Base-by-base conservation (phyloP, 23 red algal genomes). In the Porphyridium purpureum region DNA sequence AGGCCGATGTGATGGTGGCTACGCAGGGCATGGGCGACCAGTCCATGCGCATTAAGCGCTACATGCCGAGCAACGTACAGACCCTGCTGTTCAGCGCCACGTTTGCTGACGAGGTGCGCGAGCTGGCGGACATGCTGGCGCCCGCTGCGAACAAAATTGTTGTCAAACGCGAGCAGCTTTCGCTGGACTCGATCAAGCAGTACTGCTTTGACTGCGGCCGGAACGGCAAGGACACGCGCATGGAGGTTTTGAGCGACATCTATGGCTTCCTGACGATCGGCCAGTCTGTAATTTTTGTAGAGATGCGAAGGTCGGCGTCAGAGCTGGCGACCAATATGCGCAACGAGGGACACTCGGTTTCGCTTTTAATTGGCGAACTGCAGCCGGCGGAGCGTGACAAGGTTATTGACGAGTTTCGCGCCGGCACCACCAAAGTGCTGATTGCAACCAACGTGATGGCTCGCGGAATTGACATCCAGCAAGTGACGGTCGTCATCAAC, bases 1-100 rank as follows among this genome's bases (percentile, higher is more conserved):
- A 94, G 55, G 87, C 87, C 4, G 87, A 94, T 31, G 71, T 80
- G 49, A 94, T 94, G 87, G 76, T 94, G 5, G 87, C 83, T 47
- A 65, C 70, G 42, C 87, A 94, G 35, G 71, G 71, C 21, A 84
- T 94, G 77, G 87, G 87, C 7, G 87, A 94, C 50, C 77, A 94
- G 50, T 84, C 87, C 4, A 69, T 94, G 15, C 77, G 87, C 17
- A 84, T 94, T 67, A 84, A 84, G 55, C 21, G 59, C 33, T 47
- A 52, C 7, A 29, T 94, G 38, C 62, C 71, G 24, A 51, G 50
- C 17, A 24, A 63, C 8, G 78, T 94, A 23, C 87, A 84, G 51
- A 82, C 81, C 29, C 60, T 94, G 11, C 55, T 94, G 11, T 94
- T 94, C 47, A 84, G 76, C 0, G 87, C 87, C 7, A 94, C 87